Percentiles rank a stretch among this genome's conserved stretches.
Evolutionary conservation across 176 grass and related monocot species (phyloP).

Genomic region (Puya raimondii): DNA sequence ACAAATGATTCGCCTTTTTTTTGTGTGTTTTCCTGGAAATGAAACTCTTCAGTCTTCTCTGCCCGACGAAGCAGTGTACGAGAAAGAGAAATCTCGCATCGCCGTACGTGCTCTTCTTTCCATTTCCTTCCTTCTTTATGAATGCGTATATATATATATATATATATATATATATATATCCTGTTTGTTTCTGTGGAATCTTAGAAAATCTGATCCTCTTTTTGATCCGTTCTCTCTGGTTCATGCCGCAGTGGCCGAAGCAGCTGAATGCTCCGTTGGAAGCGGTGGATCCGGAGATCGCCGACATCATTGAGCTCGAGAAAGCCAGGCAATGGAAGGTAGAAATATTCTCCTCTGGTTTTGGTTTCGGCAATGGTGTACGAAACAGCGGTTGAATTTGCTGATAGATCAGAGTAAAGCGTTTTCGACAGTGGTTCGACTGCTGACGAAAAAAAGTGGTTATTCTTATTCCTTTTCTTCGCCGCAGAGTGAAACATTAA

Average conservation of each 20-base stretch:
- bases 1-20: neutral
- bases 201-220: constrained; percentile 1
- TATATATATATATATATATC: neutral
- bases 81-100: constrained; percentile 31
- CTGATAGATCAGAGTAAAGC: too few species aligned
- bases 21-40: neutral
- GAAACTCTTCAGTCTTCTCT: constrained; percentile 22
- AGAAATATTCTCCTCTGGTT: neutral
- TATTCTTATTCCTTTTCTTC: too few species aligned
- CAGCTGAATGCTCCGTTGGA: constrained; percentile 80
- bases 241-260: constrained; percentile 66
- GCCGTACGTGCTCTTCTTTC: constrained; percentile 12
- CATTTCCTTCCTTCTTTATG: neutral
- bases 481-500: too few species aligned
- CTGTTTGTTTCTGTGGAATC: neutral
- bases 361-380: neutral
- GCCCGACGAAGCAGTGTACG: constrained; percentile 24
- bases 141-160: too few species aligned
- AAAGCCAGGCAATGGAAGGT: constrained; percentile 99
- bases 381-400: too few species aligned
- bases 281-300: constrained; percentile 76
- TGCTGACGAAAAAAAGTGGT: too few species aligned
- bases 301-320: constrained; percentile 90
- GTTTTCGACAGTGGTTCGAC: too few species aligned
- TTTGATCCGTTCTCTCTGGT: neutral